phyloP scores from a whole-genome alignment of 2,329 filamentous ascomycete genomes.

The Curvularia spicifera region DNA sequence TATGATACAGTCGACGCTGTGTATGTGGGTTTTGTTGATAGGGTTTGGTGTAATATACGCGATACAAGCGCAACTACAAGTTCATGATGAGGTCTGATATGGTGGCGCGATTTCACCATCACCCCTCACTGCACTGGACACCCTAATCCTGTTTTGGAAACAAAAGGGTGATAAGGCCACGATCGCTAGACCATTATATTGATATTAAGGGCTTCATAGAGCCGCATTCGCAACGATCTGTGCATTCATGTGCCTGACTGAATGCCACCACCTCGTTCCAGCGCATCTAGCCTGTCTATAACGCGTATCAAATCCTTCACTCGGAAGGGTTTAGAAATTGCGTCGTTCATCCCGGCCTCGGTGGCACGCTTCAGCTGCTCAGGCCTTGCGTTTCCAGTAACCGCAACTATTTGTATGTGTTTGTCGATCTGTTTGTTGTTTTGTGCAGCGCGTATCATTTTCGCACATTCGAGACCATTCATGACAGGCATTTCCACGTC shows the following conservation, averaged over 20 bases:
- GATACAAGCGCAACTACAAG: not conserved
- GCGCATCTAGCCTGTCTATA: slow-evolving; percentile 1
- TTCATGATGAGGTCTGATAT: not conserved
- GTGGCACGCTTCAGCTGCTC: slow-evolving; percentile 30
- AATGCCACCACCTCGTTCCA: not conserved
- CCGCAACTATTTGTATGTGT: slow-evolving; percentile 32
- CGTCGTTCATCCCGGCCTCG: slow-evolving; percentile 10
- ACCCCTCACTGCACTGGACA: not conserved
- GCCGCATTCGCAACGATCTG: not conserved
- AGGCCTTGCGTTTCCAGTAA: slow-evolving; percentile 38
- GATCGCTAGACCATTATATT: not conserved
- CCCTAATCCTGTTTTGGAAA: not conserved
- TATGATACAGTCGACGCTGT: not conserved
- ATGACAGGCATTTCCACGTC: slow-evolving; percentile 46
- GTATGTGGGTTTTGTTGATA: not conserved
- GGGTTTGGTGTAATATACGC: not conserved
- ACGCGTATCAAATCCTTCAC: slow-evolving; percentile 6
- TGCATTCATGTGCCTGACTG: not conserved
- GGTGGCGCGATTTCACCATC: not conserved
- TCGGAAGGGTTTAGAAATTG: slow-evolving; percentile 8
- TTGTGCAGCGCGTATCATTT: slow-evolving; percentile 26
- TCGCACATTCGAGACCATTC: slow-evolving; percentile 32
- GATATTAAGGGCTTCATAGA: not conserved
- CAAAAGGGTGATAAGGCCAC: not conserved
- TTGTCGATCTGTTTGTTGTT: slow-evolving; percentile 12